phyloP scores from a whole-genome alignment of 192 early-diverging fungal genomes.

The Mortierella alpina region DNA sequence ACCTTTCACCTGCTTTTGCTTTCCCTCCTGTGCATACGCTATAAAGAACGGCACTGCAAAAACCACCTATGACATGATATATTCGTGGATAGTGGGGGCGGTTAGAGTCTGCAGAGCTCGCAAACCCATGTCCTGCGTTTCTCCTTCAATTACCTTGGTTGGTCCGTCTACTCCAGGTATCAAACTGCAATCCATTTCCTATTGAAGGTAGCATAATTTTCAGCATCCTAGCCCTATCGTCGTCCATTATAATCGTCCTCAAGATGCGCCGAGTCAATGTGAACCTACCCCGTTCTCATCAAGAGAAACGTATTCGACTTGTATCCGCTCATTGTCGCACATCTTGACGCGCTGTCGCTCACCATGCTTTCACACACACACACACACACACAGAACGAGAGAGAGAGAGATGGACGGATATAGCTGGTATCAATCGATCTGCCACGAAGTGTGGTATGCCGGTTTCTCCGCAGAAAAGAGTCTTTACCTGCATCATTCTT shows the following conservation, averaged over 20 bases:
- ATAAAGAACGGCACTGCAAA: constrained; percentile 47
- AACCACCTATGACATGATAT: constrained; percentile 12
- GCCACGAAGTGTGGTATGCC: background rate
- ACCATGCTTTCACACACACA: constrained; percentile 13
- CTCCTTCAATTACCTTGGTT: constrained; percentile 26
- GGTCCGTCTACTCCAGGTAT: constrained; percentile 35
- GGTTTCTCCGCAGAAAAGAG: no score
- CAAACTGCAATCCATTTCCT: constrained; percentile 50
- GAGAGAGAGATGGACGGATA: no score
- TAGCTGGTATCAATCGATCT: background rate
- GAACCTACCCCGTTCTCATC: constrained; percentile 22
- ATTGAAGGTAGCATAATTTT: background rate
- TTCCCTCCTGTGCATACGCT: constrained; percentile 4
- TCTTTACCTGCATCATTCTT: constrained; percentile 33
- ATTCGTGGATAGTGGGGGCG: background rate
- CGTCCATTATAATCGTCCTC: background rate
- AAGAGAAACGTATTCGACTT: constrained; percentile 42
- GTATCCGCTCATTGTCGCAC: constrained; percentile 47
- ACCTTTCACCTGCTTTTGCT: constrained; percentile 17
- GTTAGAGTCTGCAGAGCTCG: background rate
- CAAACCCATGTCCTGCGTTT: background rate
- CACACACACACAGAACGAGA: background rate
- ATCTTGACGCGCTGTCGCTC: constrained; percentile 32
- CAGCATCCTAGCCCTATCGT: background rate
- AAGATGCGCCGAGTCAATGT: background rate